Percentiles rank a stretch among this genome's conserved stretches.
Evolutionary conservation across 495 filamentous ascomycete species (phyloP).

Genomic region (Penicillium paxilli): DNA sequence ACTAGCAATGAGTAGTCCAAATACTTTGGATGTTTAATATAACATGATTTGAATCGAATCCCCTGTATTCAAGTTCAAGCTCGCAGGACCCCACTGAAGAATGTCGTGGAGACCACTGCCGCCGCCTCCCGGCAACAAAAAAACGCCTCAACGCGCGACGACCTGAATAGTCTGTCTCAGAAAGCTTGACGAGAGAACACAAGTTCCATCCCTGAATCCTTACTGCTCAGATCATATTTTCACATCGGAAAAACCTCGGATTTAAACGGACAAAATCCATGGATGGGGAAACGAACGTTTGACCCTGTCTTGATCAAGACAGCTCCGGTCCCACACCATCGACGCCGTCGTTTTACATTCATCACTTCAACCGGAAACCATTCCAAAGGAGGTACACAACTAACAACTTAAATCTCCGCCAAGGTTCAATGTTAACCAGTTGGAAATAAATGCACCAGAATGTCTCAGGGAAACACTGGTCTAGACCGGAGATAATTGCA

Average conservation of each 20-base stretch:
- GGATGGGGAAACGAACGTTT: background rate
- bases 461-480: background rate
- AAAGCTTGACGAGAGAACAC: too few relatives aligned
- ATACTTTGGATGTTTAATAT: too few relatives aligned
- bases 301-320: background rate
- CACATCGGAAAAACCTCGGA: background rate
- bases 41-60: background rate
- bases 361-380: background rate
- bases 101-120: background rate
- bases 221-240: background rate
- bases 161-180: too few relatives aligned
- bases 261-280: background rate
- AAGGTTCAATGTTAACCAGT: background rate
- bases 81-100: background rate
- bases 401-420: background rate
- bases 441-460: background rate
- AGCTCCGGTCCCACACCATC: background rate
- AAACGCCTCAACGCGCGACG: too few relatives aligned
- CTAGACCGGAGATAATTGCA: background rate
- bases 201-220: too few relatives aligned
- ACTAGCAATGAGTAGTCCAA: too few relatives aligned
- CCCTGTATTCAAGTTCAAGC: background rate
- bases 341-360: background rate
- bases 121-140: too few relatives aligned
- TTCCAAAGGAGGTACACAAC: background rate